Evolutionary conservation across 2,329 filamentous ascomycete species (phyloP), one percentile per base, ranked within the genome.

Genomic region (Alternaria brassicae): DNA sequence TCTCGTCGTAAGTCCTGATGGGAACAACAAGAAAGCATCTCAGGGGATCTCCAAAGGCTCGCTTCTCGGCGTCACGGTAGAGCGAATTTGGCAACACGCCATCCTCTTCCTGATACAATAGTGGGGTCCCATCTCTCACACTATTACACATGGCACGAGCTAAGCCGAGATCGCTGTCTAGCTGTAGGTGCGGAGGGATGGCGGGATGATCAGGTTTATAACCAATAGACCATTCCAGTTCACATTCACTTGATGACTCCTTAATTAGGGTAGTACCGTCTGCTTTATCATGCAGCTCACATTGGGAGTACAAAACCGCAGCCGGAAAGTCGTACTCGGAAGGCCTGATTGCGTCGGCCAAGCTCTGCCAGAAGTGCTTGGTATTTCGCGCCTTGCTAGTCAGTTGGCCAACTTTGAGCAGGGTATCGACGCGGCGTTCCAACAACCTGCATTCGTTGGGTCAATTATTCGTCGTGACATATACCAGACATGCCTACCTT

Each of bases 271-370:
- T 28, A 4, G 39, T 10, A 23, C 9, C n/a, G 30, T 52, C 41
- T 12, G 27, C 10, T 15, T 21, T 28, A 1, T 56, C 51, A 4
- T 36, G 36, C n/a, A 47, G 21, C 17, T 50, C 50, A 13, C 44
- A 48, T 7, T 49, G 44, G 3, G 62, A 64, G 28, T 64, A 64
- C 3, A 64, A 15, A 25, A 64, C 41, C 21, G 56, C 62, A 8
- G 39, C 45, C 21, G 62, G 62, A 27, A 64, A 59, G 34, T 64
- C 62, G 45, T 64, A 64, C 30, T 64, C 59, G 27, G 32, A 62
- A 21, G 56, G 48, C 21, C 45, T 39, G 19, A 64, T 44, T 8
- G 62, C 51, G 6, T 62, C 48, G 23, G 27, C 42, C 15, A 64
- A 50, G 13, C 45, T 36, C 2, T 40, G 34, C 62, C 62, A 64